Base-by-base conservation (phyloP, 177 flowering plant genomes). In the Tripterygium wilfordii region DNA sequence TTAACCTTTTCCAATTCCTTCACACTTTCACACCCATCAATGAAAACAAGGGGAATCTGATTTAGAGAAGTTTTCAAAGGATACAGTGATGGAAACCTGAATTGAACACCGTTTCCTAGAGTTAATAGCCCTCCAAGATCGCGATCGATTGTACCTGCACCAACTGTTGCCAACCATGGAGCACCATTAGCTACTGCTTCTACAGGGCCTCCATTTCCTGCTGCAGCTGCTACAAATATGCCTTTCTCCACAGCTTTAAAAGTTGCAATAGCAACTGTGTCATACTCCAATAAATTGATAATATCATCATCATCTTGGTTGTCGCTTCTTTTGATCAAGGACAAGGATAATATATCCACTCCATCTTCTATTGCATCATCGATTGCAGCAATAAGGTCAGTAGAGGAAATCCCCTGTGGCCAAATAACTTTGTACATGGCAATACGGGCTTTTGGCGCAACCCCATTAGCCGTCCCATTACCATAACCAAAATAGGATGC, bases 361-460 rank as follows among this genome's bases (percentile, higher is more conserved):
- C 83, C 85, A 39, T 81, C 83, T 4, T 66, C 61, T 1, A 81
- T 50, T 0, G 85, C 87, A 18, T 60, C 68, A 15, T 84, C 88
- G 12, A 84, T 56, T 0, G 65, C 88, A 1, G 82, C 85, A 3
- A 81, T 62, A 15, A 77, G 54, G 49, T 77, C 87, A 10, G 83
- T 62, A 0, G 63, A 32, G 10, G 21, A 45, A 3, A 4, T n/a
- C 0, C 72, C 71, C 27, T 68, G 72, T 0, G 57, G 58, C 64
- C 71, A 81, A 0, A 53, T 2, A 41, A 51, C 81, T 65, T 79
- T 81, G 57, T 81, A 77, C 61, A 66, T 61, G 8, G 86, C 80
- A 14, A 77, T 25, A 14, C 68, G 44, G 1, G 85, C 69, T 1
- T 56, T 56, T 1, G 83, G 89, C 0, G 90, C 82, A 15, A 79